Evolutionary conservation across 2,329 filamentous ascomycete species (phyloP), one percentile per base, ranked within the genome.

Genomic region (Arthrocladium fulminans): DNA sequence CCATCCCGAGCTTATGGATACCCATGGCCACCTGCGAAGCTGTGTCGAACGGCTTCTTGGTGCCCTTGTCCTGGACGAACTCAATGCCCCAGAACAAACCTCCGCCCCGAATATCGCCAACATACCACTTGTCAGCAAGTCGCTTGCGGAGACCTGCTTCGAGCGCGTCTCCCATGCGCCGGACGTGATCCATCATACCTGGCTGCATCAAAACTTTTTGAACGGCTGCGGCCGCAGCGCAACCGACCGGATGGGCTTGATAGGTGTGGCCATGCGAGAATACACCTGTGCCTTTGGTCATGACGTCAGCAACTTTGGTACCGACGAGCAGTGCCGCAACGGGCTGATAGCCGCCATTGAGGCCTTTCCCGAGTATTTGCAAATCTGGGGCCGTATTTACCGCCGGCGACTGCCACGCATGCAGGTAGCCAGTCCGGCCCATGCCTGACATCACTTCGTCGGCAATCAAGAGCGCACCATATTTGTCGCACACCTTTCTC

Each of bases 381-480:
- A 82, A 73, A 55, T 81, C 79, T 0, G 79, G 79, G 0, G 73
- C 67, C 2, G 49, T 81, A 65, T 47, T 35, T 12, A 80, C 68
- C 51, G 80, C 23, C 15, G 45, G 45, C n/a, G 45, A 48, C 23
- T 48, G 70, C 75, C 75, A 81, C 3, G 75, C 77, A 54, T 80
- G 76, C 2, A 78, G 59, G 2, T 72, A 74, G 1, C 77, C 78
- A n/a, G 68, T 71, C 5, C 78, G 71, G 5, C 79, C 79, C 67
- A 77, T 75, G 2, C 79, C 55, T 53, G 71, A 75, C 76, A 80
- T 80, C 45, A 80, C 67, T 43, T 68, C 66, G 58, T 92, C 87
- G 0, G 90, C 66, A 39, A 90, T 82, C n/a, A 92, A 70, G 0
- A 92, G 73, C 0, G 82, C 79, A 0, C 83, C 85, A 59, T 90